Percentiles rank a stretch among this genome's conserved stretches.
Conservation (phyloP, 441 rosid genomes). For the Flueggea neowawraea region DNA sequence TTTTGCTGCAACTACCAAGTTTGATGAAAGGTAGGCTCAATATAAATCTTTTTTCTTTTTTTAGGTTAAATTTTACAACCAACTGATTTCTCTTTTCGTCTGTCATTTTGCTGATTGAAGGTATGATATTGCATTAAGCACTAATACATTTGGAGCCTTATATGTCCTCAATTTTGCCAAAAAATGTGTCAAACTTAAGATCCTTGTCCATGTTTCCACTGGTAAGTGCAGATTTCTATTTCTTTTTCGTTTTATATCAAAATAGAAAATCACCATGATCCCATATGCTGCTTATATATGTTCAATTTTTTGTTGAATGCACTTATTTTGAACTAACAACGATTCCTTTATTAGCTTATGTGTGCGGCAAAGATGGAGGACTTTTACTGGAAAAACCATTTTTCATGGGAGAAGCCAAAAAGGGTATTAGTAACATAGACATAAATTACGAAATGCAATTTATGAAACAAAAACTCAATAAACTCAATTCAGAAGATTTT, state of each 20-base stretch:
- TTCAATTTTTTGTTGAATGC: too few relatives aligned
- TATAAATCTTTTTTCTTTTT: neutral
- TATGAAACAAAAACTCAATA: slow-evolving; percentile 16
- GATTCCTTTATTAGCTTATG: neutral
- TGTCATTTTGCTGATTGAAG: neutral
- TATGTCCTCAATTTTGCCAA: slow-evolving; percentile 39
- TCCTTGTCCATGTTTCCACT: slow-evolving; percentile 48
- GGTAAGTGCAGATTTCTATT: slow-evolving; percentile 18
- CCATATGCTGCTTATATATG: too few relatives aligned
- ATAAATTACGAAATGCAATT: slow-evolving; percentile 21
- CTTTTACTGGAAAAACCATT: slow-evolving; percentile 27
- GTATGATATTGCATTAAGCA: slow-evolving; percentile 27
- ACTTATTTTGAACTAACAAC: neutral
- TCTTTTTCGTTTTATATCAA: too few relatives aligned
- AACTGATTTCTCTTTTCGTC: neutral
- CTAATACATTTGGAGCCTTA: slow-evolving; percentile 36
- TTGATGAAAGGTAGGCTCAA: slow-evolving; percentile 56
- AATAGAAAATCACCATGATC: too few relatives aligned
- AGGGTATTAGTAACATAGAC: slow-evolving; percentile 17
- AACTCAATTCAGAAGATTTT: slow-evolving; percentile 13
- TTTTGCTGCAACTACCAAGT: slow-evolving; percentile 72
- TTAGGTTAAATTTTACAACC: neutral
- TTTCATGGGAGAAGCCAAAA: slow-evolving; percentile 22
- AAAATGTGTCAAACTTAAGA: slow-evolving; percentile 25
- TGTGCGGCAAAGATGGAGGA: slow-evolving; percentile 19